Evolutionary conservation across 495 filamentous ascomycete species (phyloP), one percentile per base, ranked within the genome.

Genomic region (Xylaria grammica): DNA sequence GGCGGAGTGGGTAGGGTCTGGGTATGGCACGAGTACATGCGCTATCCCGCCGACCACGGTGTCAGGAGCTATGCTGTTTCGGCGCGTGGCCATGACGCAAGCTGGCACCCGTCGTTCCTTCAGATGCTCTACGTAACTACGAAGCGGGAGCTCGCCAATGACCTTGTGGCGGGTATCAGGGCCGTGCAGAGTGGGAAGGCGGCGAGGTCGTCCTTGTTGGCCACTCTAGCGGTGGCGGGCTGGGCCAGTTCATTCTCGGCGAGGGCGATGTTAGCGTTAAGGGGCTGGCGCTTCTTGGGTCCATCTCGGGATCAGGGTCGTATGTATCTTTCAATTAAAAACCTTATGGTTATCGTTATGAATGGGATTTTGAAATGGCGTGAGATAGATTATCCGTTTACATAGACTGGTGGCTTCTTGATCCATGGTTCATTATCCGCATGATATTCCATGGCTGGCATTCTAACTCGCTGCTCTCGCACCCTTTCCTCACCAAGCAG

Each of bases 31-130:
- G 72, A 75, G 29, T 85, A 80, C 60, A 70, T 86, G 53, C 64
- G 65, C 0, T 82, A 68, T 62, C 78, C 84, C 49, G 68, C 79
- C 0, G 53, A 59, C 24, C 69, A 65, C 17, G 75, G 76, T 27
- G 73, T 78, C 63, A 72, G 77, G 0, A 81, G 79, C 68, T 84
- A 84, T 60, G 80, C 82, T 15, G 38, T 85, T n/a, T 82, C 77
- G 1, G 65, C 79, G 48, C 74, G 82, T 10, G 83, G 82, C 3
- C 84, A 85, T 67, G 84, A 82, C 15, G 72, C 66, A 42, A 83
- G 80, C 66, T 81, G 80, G 75, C 68, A 77, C 46, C 82, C 79
- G 0, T 68, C 70, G 2, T 81, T 73, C 59, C 54, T 75, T 24
- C 57, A 71, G n/a, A 75, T 78, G 74, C 69, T 77, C 19, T 79